phyloP scores from a whole-genome alignment of 2,329 filamentous ascomycete species.

The Phaeophleospora eucalypticola region DNA sequence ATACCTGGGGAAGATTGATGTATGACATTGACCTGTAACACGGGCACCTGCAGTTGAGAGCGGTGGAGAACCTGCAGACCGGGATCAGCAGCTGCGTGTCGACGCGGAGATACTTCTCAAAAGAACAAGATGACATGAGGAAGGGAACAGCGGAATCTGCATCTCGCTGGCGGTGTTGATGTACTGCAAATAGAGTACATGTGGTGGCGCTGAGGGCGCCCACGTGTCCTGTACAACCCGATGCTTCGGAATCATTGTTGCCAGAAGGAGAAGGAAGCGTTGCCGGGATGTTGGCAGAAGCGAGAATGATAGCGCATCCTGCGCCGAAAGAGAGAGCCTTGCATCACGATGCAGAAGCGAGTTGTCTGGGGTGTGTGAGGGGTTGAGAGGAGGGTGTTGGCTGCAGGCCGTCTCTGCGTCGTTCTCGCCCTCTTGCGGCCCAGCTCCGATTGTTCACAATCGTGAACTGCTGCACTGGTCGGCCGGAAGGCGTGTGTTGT shows the following conservation, averaged over 20 bases:
- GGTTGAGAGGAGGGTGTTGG: neutral
- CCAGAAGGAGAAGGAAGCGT: neutral
- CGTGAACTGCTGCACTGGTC: no score
- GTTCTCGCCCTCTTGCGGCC: neutral
- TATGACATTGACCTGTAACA: conserved; percentile 1
- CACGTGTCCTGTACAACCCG: neutral
- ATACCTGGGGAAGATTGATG: neutral
- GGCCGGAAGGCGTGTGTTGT: neutral
- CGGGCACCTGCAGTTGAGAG: conserved; percentile 1
- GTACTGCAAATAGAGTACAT: conserved; percentile 4
- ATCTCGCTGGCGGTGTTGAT: neutral
- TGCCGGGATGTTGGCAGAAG: neutral
- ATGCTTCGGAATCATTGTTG: conserved; percentile 1
- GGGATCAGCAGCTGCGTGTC: neutral
- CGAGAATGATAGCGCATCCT: neutral
- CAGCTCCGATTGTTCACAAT: no score
- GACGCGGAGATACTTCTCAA: conserved; percentile 1
- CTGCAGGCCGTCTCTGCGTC: neutral
- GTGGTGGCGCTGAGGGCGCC: conserved; percentile 1
- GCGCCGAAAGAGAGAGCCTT: neutral
- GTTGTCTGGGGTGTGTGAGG: neutral
- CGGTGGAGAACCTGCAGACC: neutral
- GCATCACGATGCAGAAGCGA: neutral
- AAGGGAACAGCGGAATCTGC: neutral
- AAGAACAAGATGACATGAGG: neutral